A percentile compares a stretch with the other conserved stretches of the same genome.
Evolutionary conservation across 441 rosid genomes (phyloP).

Genomic region (Sinapis alba): DNA sequence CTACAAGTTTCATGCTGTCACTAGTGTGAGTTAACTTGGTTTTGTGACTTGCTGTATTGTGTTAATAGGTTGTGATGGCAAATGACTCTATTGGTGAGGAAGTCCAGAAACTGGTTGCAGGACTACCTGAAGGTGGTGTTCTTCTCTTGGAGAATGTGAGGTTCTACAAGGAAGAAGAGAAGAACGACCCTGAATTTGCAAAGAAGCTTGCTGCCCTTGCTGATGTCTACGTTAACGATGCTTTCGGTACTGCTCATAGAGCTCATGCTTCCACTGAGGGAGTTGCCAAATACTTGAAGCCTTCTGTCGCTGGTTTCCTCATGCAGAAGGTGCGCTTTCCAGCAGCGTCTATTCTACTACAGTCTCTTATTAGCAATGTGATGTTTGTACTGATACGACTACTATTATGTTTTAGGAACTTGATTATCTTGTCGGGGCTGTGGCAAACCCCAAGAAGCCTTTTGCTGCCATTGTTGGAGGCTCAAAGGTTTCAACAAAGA

Average conservation of each 20-base stretch:
- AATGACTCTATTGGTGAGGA: slow-evolving; percentile 82
- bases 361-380: too few relatives aligned
- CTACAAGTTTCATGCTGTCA: background rate
- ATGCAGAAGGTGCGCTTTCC: slow-evolving; percentile 63
- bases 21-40: background rate
- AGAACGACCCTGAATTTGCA: slow-evolving; percentile 92
- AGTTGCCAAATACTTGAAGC: slow-evolving; percentile 84
- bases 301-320: slow-evolving; percentile 96
- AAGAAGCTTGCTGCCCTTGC: slow-evolving; percentile 95
- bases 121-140: too few relatives aligned
- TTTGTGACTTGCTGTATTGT: background rate
- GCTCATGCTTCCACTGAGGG: slow-evolving; percentile 99
- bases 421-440: slow-evolving; percentile 95
- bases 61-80: slow-evolving; percentile 78
- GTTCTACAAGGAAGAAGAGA: slow-evolving; percentile 91
- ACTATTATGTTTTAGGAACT: slow-evolving; percentile 47
- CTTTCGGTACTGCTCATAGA: slow-evolving; percentile 93
- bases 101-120: too few relatives aligned
- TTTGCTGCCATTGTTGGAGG: slow-evolving; percentile 98
- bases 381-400: too few relatives aligned
- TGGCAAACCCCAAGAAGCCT: slow-evolving; percentile 89
- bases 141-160: too few relatives aligned
- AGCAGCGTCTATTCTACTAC: too few relatives aligned
- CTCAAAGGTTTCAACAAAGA: slow-evolving; percentile 86
- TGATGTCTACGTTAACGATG: slow-evolving; percentile 90